Evolutionary conservation across 805 yeast species (phyloP).

Genomic region (Monosporozyma aquatica): DNA sequence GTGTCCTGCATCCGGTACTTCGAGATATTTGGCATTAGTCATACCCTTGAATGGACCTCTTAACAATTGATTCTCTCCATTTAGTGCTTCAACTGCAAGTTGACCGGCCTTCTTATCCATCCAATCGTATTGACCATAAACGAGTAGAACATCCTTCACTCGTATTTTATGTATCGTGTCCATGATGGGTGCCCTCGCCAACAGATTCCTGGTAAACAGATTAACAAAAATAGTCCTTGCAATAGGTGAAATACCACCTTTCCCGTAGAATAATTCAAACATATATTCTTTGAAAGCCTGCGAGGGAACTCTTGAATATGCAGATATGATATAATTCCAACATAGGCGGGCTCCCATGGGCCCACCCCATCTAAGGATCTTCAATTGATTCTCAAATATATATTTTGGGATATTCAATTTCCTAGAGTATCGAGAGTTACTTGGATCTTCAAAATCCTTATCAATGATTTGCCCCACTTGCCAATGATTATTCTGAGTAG

Average conservation of each 20-base stretch:
- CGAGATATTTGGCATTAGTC: constrained; percentile 13
- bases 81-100: constrained; percentile 11
- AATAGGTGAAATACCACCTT: constrained; percentile 6
- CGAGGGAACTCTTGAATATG: constrained; percentile 26
- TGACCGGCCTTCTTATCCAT: constrained; percentile 54
- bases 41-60: no score
- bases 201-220: constrained; percentile 27
- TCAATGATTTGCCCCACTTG: constrained; percentile 14
- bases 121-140: constrained; percentile 66
- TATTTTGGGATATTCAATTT: constrained; percentile 24
- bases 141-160: constrained; percentile 30
- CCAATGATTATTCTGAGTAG: constrained; percentile 33
- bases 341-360: constrained; percentile 35
- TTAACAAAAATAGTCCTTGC: constrained; percentile 21
- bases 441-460: constrained; percentile 33
- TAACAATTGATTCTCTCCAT: constrained; percentile 6
- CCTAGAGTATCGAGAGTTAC: constrained; percentile 32
- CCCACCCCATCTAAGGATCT: constrained; percentile 38
- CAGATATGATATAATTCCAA: constrained; percentile 27
- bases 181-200: constrained; percentile 53
- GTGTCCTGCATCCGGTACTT: constrained; percentile 51
- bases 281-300: constrained; percentile 21
- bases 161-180: constrained; percentile 41
- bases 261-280: constrained; percentile 13
- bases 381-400: constrained; percentile 33